Evolutionary conservation across 75 land plant species (phyloP).

Genomic region (Selaginella tamariscina): DNA sequence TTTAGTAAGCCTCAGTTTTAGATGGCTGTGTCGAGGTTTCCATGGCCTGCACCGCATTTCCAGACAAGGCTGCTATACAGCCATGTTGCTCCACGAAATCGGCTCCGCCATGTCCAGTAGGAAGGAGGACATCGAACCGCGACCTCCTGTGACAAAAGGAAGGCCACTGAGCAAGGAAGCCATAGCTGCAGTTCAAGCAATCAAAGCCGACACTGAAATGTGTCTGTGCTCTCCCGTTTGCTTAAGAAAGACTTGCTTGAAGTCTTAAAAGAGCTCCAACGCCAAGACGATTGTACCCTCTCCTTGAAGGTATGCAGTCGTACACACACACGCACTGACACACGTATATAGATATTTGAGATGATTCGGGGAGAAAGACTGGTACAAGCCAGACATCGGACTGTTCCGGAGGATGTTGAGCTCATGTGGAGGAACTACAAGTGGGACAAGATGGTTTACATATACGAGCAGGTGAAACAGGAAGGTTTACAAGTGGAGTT

Average conservation of each 20-base stretch:
- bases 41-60: no score
- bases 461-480: slow-evolving; percentile 29
- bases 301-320: slow-evolving; percentile 33
- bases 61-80: no score
- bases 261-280: slow-evolving; percentile 55
- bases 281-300: slow-evolving; percentile 45
- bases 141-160: slow-evolving; percentile 39
- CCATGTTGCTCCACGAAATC: no score
- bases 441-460: slow-evolving; percentile 27
- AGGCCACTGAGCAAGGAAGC: slow-evolving; percentile 55
- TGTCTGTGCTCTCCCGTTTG: slow-evolving; percentile 40
- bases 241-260: slow-evolving; percentile 66
- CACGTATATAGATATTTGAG: slow-evolving; percentile 31
- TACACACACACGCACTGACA: neutral
- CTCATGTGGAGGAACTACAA: slow-evolving; percentile 22
- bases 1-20: no score
- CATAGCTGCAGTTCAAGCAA: slow-evolving; percentile 52
- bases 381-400: slow-evolving; percentile 33
- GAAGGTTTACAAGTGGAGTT: slow-evolving; percentile 8
- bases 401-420: slow-evolving; percentile 24
- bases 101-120: no score
- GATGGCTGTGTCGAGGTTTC: no score
- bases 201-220: slow-evolving; percentile 35
- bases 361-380: slow-evolving; percentile 30
- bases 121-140: no score